Evolutionary conservation across 768 basidiomycete species (phyloP).

Genomic region (Mycena galopus): DNA sequence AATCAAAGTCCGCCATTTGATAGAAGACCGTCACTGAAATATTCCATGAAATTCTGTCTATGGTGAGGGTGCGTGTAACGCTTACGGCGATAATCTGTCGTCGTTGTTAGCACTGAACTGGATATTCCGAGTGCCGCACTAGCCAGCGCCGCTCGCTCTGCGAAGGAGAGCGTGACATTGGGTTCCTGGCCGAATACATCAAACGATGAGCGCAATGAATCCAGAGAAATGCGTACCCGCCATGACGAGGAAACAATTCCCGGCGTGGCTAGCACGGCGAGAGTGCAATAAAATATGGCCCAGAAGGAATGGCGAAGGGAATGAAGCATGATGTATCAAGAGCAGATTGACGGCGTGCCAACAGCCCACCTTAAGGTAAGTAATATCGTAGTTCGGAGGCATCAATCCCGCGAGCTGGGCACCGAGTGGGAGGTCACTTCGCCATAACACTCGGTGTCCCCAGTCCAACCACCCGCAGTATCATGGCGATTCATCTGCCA

Average conservation of each 20-base stretch:
- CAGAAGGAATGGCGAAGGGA: no score
- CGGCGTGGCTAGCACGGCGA: background rate
- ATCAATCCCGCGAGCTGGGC: no score
- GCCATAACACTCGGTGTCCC: no score
- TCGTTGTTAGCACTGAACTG: background rate
- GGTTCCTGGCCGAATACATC: background rate
- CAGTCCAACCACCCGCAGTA: no score
- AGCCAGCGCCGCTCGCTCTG: background rate
- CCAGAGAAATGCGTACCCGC: background rate
- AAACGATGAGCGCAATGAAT: background rate
- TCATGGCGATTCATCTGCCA: no score
- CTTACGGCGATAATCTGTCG: background rate
- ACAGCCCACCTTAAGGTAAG: no score
- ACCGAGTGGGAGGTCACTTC: no score
- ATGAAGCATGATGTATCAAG: no score
- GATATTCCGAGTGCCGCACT: background rate
- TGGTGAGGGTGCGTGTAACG: no score
- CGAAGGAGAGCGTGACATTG: background rate
- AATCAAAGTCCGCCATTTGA: conserved; percentile 19
- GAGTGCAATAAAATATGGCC: background rate
- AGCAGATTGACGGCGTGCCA: no score
- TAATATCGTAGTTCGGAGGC: no score
- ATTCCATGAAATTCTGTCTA: background rate
- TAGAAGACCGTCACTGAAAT: background rate
- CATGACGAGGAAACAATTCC: background rate